Evolutionary conservation across 2,329 filamentous ascomycete genomes (phyloP).

Genomic region (Colletotrichum ledebouriae): DNA sequence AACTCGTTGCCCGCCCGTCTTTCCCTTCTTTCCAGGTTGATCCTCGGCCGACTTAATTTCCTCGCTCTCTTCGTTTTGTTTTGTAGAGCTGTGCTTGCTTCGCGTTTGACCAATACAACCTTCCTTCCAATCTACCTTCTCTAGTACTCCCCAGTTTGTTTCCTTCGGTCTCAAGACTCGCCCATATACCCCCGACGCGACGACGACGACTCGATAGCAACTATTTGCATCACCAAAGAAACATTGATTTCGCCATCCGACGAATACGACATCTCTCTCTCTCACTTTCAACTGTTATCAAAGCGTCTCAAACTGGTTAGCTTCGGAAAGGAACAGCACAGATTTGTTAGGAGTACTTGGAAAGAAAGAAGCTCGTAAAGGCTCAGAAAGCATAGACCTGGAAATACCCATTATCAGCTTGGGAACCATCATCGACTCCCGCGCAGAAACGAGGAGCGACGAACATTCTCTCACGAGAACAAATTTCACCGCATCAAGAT

Average conservation of each 20-base stretch:
- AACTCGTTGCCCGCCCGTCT: conserved; percentile 43
- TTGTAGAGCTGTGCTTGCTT: conserved; percentile 43
- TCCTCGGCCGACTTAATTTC: conserved; percentile 63
- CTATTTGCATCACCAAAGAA: conserved; percentile 31
- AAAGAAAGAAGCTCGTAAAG: conserved; percentile 42
- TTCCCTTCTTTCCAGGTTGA: conserved; percentile 70
- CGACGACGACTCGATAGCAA: conserved; percentile 34
- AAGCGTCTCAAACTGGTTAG: conserved; percentile 32
- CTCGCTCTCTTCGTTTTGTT: conserved; percentile 40
- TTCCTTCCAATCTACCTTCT: conserved; percentile 24
- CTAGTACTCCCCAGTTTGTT: conserved; percentile 32
- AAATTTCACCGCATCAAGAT: conserved; percentile 45
- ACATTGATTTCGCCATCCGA: conserved; percentile 16
- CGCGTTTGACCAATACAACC: conserved; percentile 28
- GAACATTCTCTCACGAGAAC: conserved; percentile 14
- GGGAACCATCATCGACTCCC: conserved; percentile 29
- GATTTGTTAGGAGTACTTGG: conserved; percentile 27
- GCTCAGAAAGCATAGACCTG: conserved; percentile 41
- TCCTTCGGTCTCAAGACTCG: conserved; percentile 41
- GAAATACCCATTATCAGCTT: conserved; percentile 36
- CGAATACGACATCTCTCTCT: conserved; percentile 33
- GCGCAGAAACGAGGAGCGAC: conserved; percentile 33
- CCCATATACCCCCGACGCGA: conserved; percentile 42
- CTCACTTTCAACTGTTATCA: conserved; percentile 27
- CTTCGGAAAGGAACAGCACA: conserved; percentile 28